Conservation (phyloP, 495 filamentous ascomycete species). For the Aspergillus homomorphus region DNA sequence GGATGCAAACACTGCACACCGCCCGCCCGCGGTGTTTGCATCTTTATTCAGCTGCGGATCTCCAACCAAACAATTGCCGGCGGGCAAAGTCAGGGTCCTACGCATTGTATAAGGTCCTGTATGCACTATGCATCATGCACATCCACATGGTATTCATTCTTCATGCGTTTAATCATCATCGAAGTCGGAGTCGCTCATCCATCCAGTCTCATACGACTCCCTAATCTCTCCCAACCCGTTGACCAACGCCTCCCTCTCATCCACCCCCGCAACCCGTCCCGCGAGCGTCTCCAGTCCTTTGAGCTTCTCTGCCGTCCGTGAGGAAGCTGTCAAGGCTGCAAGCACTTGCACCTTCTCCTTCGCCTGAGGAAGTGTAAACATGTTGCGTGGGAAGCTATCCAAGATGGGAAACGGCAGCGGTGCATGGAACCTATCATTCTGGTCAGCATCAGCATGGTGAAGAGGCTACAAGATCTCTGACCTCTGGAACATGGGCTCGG, state of each 20-base stretch:
- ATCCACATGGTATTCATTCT: background rate
- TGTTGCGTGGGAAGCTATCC: slow-evolving; percentile 72
- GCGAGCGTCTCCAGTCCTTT: slow-evolving; percentile 62
- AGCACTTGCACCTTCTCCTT: slow-evolving; percentile 53
- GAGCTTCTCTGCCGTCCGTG: slow-evolving; percentile 65
- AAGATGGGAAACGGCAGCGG: slow-evolving; percentile 69
- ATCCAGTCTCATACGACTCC: slow-evolving; percentile 86
- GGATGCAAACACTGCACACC: slow-evolving; percentile 12
- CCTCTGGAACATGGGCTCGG: slow-evolving; percentile 57
- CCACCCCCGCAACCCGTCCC: slow-evolving; percentile 56
- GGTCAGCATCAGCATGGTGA: slow-evolving; percentile 6
- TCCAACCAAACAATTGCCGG: background rate
- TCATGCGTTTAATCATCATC: slow-evolving; percentile 60
- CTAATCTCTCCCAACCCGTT: slow-evolving; percentile 83
- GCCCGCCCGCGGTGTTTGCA: slow-evolving; percentile 17
- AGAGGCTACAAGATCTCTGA: slow-evolving; percentile 24
- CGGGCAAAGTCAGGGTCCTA: background rate
- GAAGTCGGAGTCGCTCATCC: slow-evolving; percentile 79
- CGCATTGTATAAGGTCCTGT: background rate
- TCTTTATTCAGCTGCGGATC: slow-evolving; percentile 13
- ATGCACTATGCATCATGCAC: background rate
- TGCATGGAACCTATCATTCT: slow-evolving; percentile 50
- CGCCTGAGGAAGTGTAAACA: slow-evolving; percentile 46
- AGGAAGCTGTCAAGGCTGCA: slow-evolving; percentile 69
- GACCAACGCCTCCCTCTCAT: slow-evolving; percentile 76